Evolutionary conservation across 345 rosid genomes (phyloP).

Genomic region (Kandelia obovata): DNA sequence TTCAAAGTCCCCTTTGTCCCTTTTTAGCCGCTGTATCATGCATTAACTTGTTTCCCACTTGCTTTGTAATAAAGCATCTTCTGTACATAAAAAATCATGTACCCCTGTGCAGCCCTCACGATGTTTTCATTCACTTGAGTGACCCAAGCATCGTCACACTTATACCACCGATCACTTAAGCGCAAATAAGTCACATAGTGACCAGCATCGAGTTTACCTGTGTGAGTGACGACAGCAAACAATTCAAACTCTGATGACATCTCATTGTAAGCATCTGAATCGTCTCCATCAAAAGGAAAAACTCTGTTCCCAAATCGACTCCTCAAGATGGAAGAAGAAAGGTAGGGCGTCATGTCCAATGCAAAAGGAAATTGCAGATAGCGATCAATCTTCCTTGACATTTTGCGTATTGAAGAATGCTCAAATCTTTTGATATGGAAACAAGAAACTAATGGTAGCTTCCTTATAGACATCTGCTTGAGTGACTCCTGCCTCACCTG

Average conservation of each 20-base stretch:
- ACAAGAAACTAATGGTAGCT: conserved; percentile 80
- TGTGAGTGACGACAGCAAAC: conserved; percentile 78
- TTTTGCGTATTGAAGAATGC: conserved; percentile 59
- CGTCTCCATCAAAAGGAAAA: conserved; percentile 55
- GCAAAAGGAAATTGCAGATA: conserved; percentile 82
- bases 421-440: conserved; percentile 88
- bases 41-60: conserved; percentile 38
- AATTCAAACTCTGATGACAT: conserved; percentile 67
- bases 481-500: conserved; percentile 68
- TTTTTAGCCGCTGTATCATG: conserved; percentile 11
- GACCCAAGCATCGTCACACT: conserved; percentile 92
- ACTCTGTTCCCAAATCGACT: conserved; percentile 72
- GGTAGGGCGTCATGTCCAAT: conserved; percentile 71
- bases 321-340: conserved; percentile 72
- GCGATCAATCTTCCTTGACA: conserved; percentile 68
- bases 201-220: conserved; percentile 82
- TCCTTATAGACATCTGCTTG: conserved; percentile 85
- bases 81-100: conserved; percentile 87
- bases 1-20: not conserved
- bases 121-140: conserved; percentile 75
- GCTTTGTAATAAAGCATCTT: conserved; percentile 58
- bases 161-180: conserved; percentile 74
- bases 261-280: conserved; percentile 45
- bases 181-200: conserved; percentile 81
- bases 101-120: conserved; percentile 84